These are phyloP conservation scores for Polychaeton citri DNA, from an alignment of 2,329 filamentous ascomycete genomes.

Conservation along the genomic window DNA sequence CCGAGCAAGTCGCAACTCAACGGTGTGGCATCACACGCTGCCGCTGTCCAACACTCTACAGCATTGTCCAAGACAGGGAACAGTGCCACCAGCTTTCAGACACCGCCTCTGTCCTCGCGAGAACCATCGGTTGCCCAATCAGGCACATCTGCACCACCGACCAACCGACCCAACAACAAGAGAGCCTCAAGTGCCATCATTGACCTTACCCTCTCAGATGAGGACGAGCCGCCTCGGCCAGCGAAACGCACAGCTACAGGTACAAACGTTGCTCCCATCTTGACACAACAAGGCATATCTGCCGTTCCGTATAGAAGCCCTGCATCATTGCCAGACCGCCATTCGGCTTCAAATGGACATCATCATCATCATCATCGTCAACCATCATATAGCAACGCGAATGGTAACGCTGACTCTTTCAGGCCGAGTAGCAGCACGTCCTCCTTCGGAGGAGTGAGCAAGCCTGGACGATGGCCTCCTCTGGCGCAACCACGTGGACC, in stretches of 20 bases:
- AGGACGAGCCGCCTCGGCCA: slow-evolving; percentile 28
- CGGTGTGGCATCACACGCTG: slow-evolving; percentile 16
- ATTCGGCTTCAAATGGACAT: not conserved
- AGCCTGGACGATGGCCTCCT: slow-evolving; percentile 1
- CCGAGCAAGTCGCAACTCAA: slow-evolving; percentile 3
- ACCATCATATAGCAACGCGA: slow-evolving; percentile 3
- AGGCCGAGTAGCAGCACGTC: slow-evolving; percentile 10
- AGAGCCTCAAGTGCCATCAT: slow-evolving; percentile 33
- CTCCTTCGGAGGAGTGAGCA: not conserved
- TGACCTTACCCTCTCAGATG: slow-evolving; percentile 35
- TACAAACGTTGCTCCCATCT: slow-evolving; percentile 7
- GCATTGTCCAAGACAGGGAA: too few species aligned
- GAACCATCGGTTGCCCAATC: slow-evolving; percentile 23
- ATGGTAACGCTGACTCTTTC: slow-evolving; percentile 11
- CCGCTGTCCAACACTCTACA: too few species aligned
- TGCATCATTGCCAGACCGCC: slow-evolving; percentile 8
- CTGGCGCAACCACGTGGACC: slow-evolving; percentile 6
- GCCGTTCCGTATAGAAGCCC: slow-evolving; percentile 10
- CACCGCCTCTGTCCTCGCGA: slow-evolving; percentile 33
- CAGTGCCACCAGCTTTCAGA: slow-evolving; percentile 16
- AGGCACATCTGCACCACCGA: slow-evolving; percentile 14
- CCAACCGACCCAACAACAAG: slow-evolving; percentile 25
- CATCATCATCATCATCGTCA: slow-evolving; percentile 10
- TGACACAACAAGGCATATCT: slow-evolving; percentile 9
- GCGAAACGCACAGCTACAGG: slow-evolving; percentile 18